These are phyloP conservation scores for Solanum corneliomulleri DNA, from an alignment of 257 asterid genomes.

Conservation along the genomic window DNA sequence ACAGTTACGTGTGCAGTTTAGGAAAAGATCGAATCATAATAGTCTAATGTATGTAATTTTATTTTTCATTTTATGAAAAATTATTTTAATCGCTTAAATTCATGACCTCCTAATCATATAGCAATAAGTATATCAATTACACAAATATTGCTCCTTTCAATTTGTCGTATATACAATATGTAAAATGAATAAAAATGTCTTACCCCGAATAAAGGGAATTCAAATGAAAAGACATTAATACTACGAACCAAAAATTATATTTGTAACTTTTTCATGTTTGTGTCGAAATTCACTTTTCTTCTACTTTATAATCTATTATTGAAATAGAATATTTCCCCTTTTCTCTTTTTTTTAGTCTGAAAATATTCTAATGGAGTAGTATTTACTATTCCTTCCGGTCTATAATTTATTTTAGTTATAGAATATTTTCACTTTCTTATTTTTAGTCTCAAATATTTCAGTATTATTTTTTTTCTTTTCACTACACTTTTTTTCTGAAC, in stretches of 20 bases:
- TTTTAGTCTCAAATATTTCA: neutral
- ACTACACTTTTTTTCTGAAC: too few relatives aligned
- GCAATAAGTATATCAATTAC: neutral
- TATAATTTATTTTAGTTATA: neutral
- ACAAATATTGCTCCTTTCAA: neutral
- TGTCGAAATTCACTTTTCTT: neutral
- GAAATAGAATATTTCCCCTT: too few relatives aligned
- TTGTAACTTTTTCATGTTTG: too few relatives aligned
- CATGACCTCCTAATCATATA: neutral
- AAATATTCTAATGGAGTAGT: too few relatives aligned
- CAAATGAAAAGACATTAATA: neutral
- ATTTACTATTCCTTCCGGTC: too few relatives aligned
- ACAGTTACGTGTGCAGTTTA: neutral
- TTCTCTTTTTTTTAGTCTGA: too few relatives aligned
- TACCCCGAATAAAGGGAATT: neutral
- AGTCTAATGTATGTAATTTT: fast-evolving
- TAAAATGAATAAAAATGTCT: neutral
- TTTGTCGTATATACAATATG: neutral
- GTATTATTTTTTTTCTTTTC: too few relatives aligned
- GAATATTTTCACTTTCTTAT: neutral
- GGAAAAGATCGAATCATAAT: neutral
- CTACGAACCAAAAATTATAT: neutral
- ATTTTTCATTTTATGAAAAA: neutral
- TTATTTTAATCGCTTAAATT: neutral
- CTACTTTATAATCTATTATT: neutral